Evolutionary conservation across 345 rosid genomes (phyloP).

Genomic region (Mangifera indica): DNA sequence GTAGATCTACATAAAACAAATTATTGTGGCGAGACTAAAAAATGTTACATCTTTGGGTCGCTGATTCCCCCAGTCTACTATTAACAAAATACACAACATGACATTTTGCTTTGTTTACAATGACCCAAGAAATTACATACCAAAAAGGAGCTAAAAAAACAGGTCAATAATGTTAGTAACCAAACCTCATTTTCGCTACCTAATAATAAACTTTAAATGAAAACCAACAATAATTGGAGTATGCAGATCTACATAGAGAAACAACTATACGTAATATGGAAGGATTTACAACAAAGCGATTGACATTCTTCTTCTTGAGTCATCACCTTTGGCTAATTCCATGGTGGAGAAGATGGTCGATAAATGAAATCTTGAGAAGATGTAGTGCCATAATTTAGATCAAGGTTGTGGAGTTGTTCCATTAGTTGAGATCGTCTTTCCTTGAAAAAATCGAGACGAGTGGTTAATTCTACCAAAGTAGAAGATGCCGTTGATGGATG

Average conservation of each 20-base stretch:
- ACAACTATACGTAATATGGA: constrained; percentile 42
- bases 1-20: no score
- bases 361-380: constrained; percentile 83
- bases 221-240: not conserved
- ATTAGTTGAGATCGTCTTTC: constrained; percentile 96
- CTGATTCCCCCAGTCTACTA: constrained; percentile 15
- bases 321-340: constrained; percentile 54
- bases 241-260: constrained; percentile 11
- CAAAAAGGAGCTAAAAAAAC: not conserved
- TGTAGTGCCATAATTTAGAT: constrained; percentile 76
- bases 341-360: constrained; percentile 84
- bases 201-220: not conserved
- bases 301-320: constrained; percentile 11
- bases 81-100: constrained; percentile 9
- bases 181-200: constrained; percentile 29
- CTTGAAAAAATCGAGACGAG: constrained; percentile 98
- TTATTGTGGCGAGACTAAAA: no score
- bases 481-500: constrained; percentile 81
- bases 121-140: constrained; percentile 21
- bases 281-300: constrained; percentile 51
- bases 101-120: constrained; percentile 22
- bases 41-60: not conserved
- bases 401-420: constrained; percentile 97
- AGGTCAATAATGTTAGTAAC: constrained; percentile 13
- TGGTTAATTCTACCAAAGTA: constrained; percentile 86